Percentiles rank a stretch among this genome's conserved stretches.
phyloP scores from a whole-genome alignment of 2,329 filamentous ascomycete species.

The Didymella segeticola region DNA sequence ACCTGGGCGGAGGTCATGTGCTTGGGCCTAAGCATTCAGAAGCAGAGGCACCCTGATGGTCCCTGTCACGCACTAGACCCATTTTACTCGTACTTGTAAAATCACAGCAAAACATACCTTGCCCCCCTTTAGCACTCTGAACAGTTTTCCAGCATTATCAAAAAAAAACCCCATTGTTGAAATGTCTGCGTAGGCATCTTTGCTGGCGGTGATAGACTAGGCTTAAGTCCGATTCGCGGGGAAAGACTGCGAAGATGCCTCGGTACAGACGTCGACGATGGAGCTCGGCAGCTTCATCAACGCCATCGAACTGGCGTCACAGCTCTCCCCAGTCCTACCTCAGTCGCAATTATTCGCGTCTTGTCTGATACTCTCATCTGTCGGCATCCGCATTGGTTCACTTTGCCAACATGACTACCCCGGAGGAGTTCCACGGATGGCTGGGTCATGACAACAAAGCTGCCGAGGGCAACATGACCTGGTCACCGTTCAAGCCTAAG shows the following conservation, averaged over 20 bases:
- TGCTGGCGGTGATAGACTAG: conserved; percentile 2
- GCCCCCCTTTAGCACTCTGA: neutral
- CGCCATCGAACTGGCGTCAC: neutral
- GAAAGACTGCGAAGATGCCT: conserved; percentile 11
- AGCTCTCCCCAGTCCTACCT: neutral
- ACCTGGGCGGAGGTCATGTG: no score
- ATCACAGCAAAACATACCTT: no score
- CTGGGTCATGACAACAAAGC: conserved; percentile 59
- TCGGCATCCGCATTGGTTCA: neutral
- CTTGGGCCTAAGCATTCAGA: no score
- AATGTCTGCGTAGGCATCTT: neutral
- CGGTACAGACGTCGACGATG: conserved; percentile 7
- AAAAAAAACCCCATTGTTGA: neutral
- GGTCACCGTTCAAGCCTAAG: conserved; percentile 58
- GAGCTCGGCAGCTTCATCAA: conserved; percentile 6
- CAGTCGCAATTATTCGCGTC: neutral
- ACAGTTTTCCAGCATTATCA: neutral
- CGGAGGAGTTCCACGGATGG: conserved; percentile 64
- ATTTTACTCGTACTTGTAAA: no score
- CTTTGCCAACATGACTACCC: conserved; percentile 31
- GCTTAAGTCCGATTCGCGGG: conserved; percentile 15
- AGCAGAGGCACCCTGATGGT: no score
- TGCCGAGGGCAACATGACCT: conserved; percentile 62
- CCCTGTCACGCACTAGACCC: no score
- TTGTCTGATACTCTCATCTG: neutral